phyloP scores from a whole-genome alignment of 2,329 filamentous ascomycete genomes.

The Escovopsis sp. region DNA sequence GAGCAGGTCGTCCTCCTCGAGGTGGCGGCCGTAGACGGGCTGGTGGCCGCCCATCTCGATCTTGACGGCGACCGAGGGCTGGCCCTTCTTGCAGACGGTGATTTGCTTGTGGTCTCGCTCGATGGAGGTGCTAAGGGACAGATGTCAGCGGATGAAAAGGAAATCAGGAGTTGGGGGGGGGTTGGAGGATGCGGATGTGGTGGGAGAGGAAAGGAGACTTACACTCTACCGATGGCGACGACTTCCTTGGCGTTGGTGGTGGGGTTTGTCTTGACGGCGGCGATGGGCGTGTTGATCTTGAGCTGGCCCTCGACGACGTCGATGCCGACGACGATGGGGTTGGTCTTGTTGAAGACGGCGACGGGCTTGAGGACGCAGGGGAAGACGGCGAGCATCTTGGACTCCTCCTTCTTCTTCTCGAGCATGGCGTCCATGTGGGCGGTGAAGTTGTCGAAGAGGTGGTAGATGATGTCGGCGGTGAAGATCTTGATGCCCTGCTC shows the following conservation, averaged over 20 bases:
- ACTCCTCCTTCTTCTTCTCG: constrained; percentile 91
- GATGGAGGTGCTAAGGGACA: constrained; percentile 49
- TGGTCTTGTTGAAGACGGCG: constrained; percentile 96
- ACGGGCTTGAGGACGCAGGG: constrained; percentile 83
- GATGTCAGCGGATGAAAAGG: constrained; percentile 17
- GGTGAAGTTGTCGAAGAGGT: constrained; percentile 92
- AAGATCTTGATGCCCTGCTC: constrained; percentile 96
- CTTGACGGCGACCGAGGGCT: constrained; percentile 95
- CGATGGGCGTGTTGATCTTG: constrained; percentile 76
- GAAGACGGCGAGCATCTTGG: constrained; percentile 91
- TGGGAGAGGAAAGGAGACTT: constrained; percentile 38
- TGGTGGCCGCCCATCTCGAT: constrained; percentile 88
- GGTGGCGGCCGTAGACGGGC: constrained; percentile 84
- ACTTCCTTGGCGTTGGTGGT: constrained; percentile 73
- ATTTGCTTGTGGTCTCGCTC: constrained; percentile 97
- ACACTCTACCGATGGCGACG: constrained; percentile 81
- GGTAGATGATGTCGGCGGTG: constrained; percentile 97
- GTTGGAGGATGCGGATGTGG: not conserved
- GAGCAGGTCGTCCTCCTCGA: constrained; percentile 79
- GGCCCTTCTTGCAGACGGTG: constrained; percentile 80
- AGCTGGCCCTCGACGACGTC: constrained; percentile 89
- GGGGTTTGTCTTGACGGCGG: constrained; percentile 69
- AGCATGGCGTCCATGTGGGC: constrained; percentile 80
- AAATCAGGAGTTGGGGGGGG: not conserved
- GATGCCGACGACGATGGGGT: constrained; percentile 86